phyloP scores from a whole-genome alignment of 2,329 filamentous ascomycete genomes.

The Ascochyta viciae-villosae region DNA sequence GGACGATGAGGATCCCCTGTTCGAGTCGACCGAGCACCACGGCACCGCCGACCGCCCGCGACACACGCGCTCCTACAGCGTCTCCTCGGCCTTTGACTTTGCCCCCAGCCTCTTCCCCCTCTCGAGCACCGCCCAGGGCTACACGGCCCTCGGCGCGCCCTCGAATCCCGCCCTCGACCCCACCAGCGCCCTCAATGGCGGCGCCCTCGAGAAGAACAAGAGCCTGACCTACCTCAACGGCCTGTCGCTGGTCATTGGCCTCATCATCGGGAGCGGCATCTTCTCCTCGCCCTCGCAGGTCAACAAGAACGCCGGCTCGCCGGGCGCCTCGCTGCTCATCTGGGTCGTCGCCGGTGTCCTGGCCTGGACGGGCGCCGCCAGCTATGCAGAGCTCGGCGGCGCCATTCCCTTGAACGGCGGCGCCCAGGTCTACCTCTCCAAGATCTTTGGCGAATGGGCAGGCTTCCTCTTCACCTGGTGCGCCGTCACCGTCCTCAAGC shows the following conservation, averaged over 20 bases:
- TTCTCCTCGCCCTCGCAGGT: constrained; percentile 95
- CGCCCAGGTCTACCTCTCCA: constrained; percentile 89
- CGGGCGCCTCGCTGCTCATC: constrained; percentile 86
- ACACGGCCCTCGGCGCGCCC: constrained; percentile 84
- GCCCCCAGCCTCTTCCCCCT: constrained; percentile 91
- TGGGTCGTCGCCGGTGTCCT: constrained; percentile 91
- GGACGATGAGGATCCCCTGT: constrained; percentile 82
- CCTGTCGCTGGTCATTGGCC: constrained; percentile 84
- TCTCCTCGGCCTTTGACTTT: constrained; percentile 95
- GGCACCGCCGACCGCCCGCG: constrained; percentile 45
- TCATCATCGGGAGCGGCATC: constrained; percentile 96
- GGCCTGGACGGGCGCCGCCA: constrained; percentile 94
- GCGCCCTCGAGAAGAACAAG: constrained; percentile 93
- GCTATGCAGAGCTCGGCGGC: constrained; percentile 93
- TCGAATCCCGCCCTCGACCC: constrained; percentile 63
- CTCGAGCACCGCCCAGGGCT: constrained; percentile 77
- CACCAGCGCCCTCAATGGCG: constrained; percentile 68
- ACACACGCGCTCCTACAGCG: constrained; percentile 78
- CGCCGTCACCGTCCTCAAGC: constrained; percentile 91
- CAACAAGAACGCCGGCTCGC: constrained; percentile 87
- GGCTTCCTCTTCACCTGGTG: constrained; percentile 98
- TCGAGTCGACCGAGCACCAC: constrained; percentile 59
- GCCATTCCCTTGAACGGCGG: constrained; percentile 96
- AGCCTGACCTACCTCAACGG: constrained; percentile 95
- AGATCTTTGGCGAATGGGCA: constrained; percentile 92